A percentile compares a stretch with the other conserved stretches of the same genome.
These are phyloP conservation scores for Hamigera avellanea DNA, from an alignment of 495 filamentous ascomycete species.

Conservation along the genomic window DNA sequence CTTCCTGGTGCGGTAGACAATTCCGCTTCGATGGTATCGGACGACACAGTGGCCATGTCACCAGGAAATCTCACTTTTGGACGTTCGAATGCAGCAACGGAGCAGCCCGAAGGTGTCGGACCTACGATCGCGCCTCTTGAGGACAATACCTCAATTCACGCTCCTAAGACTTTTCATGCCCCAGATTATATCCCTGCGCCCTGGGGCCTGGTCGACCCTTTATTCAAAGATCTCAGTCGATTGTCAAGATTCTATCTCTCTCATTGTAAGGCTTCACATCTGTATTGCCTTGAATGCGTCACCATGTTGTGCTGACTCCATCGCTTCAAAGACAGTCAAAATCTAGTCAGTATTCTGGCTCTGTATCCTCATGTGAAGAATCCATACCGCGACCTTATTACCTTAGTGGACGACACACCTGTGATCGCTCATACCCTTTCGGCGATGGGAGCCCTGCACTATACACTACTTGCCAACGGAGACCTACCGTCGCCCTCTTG, in stretches of 20 bases:
- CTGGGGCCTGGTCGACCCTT: constrained; percentile 30
- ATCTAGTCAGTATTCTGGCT: constrained; percentile 22
- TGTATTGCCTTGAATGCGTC: background rate
- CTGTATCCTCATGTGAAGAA: constrained; percentile 31
- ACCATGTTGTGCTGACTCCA: constrained; percentile 1
- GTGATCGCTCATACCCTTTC: constrained; percentile 26
- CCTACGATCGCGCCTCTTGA: no score
- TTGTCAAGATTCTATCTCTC: constrained; percentile 27
- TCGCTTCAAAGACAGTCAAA: constrained; percentile 19
- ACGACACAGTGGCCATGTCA: no score
- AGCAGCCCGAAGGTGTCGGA: no score
- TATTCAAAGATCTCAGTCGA: constrained; percentile 27
- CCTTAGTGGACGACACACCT: constrained; percentile 27
- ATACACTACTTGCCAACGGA: constrained; percentile 22
- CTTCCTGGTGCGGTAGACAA: no score
- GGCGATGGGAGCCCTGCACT: constrained; percentile 33
- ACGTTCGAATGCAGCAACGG: no score
- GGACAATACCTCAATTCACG: background rate
- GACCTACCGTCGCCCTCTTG: constrained; percentile 27
- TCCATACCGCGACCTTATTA: constrained; percentile 28
- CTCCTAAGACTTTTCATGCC: constrained; percentile 1
- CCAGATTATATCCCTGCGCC: constrained; percentile 14
- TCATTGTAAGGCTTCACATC: constrained; percentile 22
- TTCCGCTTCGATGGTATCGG: no score
- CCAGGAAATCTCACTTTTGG: no score